phyloP scores from a whole-genome alignment of 345 rosid species.

The Turritis glabra region DNA sequence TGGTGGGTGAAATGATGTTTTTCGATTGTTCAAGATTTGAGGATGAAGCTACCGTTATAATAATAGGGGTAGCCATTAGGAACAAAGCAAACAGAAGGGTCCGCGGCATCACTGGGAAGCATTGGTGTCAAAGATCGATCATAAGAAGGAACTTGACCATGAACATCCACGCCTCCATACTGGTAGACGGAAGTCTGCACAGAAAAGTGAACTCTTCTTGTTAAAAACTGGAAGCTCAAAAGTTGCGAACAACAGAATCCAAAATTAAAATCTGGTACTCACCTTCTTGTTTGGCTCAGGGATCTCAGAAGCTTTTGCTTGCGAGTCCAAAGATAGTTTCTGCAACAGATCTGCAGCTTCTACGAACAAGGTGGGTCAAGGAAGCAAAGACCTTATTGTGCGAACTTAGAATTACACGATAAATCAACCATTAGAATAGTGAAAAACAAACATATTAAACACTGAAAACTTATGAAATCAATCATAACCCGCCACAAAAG shows the following conservation, averaged over 20 bases:
- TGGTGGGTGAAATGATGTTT: background rate
- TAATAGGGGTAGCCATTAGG: slow-evolving; percentile 69
- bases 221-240: background rate
- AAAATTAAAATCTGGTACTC: background rate
- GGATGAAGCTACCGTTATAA: slow-evolving; percentile 45
- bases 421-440: slow-evolving; percentile 7
- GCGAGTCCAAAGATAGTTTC: slow-evolving; percentile 70
- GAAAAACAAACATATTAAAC: background rate
- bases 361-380: slow-evolving; percentile 51
- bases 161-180: slow-evolving; percentile 58
- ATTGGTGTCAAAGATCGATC: slow-evolving; percentile 68
- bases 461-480: background rate
- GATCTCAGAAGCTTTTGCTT: slow-evolving; percentile 61
- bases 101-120: slow-evolving; percentile 52
- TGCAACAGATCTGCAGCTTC: slow-evolving; percentile 85
- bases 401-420: background rate
- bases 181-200: slow-evolving; percentile 63
- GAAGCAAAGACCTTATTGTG: slow-evolving; percentile 31
- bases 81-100: slow-evolving; percentile 64
- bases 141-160: slow-evolving; percentile 61
- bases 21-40: background rate
- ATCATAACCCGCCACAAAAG: background rate
- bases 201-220: background rate
- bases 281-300: slow-evolving; percentile 84
- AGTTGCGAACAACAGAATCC: background rate